A percentile compares a stretch with the other conserved stretches of the same genome.
Evolutionary conservation across 129 eudicot genomes (phyloP).

Genomic region (Tagetes patula): DNA sequence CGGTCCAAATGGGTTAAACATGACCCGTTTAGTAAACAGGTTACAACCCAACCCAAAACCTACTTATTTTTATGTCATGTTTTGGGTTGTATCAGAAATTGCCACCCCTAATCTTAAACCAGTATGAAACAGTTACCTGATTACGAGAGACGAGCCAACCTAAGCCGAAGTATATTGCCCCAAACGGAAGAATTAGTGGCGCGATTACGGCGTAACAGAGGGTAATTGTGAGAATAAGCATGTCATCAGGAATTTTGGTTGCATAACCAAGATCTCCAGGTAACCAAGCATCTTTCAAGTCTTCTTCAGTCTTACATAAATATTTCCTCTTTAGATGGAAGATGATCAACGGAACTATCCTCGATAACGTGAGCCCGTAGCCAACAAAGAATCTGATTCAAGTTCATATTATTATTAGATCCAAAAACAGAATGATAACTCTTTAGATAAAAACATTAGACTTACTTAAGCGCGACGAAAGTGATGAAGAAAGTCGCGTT

Average conservation of each 20-base stretch:
- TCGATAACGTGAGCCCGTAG: constrained; percentile 88
- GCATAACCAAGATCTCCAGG: constrained; percentile 86
- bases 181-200: constrained; percentile 82
- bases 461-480: constrained; percentile 94
- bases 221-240: constrained; percentile 71
- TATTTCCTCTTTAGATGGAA: constrained; percentile 74
- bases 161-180: constrained; percentile 79
- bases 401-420: not conserved
- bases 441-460: not conserved
- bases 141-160: constrained; percentile 92
- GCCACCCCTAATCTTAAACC: not conserved
- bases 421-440: not conserved
- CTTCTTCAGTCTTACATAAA: constrained; percentile 78
- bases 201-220: constrained; percentile 84
- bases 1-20: not conserved
- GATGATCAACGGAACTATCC: constrained; percentile 75
- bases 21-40: not conserved
- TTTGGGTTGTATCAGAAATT: not conserved
- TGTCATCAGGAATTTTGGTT: constrained; percentile 71
- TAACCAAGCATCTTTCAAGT: constrained; percentile 77
- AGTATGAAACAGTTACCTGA: constrained; percentile 50
- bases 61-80: not conserved
- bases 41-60: not conserved
- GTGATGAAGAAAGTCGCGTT: constrained; percentile 93
- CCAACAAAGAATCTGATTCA: constrained; percentile 86